Evolutionary conservation across 2,329 filamentous ascomycete species (phyloP), one percentile per base, ranked within the genome.

Genomic region (Aureobasidium zeae): DNA sequence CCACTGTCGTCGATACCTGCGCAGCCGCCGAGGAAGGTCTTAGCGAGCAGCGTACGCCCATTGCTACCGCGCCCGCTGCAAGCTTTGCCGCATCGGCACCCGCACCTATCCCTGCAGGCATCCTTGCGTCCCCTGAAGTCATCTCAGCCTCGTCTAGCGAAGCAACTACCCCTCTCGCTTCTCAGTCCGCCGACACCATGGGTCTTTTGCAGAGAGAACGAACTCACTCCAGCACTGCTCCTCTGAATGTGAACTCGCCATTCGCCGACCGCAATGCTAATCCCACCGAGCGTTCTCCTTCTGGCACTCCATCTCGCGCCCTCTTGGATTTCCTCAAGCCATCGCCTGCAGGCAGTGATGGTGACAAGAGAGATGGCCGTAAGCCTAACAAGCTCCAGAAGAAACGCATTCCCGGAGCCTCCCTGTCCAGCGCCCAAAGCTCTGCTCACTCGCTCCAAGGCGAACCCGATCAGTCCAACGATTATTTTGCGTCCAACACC

Each of bases 331-430:
- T 93, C 26, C 83, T 93, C 56, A 74, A 83, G 55, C 74, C 81
- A 51, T 81, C 83, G 2, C 77, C 81, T 1, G 72, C 73, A 11
- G 68, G 64, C 15, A 69, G 64, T 17, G 74, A 77, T 30, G 72
- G 65, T 3, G 62, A 68, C 26, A 80, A 80, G 49, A 79, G 74
- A 54, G 63, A 68, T n/a, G 57, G 57, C 7, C 76, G 84, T 33
- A 82, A 81, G 58, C 86, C 87, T 0, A 95, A 94, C 57, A 94
- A 95, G 63, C 68, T 98, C 39, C 83, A 82, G 62, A 96, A 96
- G 70, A 94, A 86, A 63, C 73, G 80, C n/a, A 69, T 83, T 44
- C 81, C 84, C 0, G 81, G 79, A 30, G 86, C 84, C 56, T 66
- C 83, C 16, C 88, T 86, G 53, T 81, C 81, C 15, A 95, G 89